A percentile compares a stretch with the other conserved stretches of the same genome.
These are phyloP conservation scores for Falciphora oryzae DNA, from an alignment of 2,329 filamentous ascomycete species.

Conservation along the genomic window DNA sequence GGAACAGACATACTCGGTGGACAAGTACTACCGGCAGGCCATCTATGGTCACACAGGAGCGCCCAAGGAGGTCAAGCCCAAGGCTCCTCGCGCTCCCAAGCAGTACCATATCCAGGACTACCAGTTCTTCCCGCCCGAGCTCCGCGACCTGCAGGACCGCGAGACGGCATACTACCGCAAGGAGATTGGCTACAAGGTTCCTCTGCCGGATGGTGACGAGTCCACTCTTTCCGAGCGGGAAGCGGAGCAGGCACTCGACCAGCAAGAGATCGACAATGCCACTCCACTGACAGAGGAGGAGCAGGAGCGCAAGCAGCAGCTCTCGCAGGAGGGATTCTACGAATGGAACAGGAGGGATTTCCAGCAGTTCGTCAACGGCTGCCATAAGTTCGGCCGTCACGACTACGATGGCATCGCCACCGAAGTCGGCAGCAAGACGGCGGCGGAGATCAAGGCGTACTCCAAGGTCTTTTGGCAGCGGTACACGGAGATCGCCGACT, in stretches of 20 bases:
- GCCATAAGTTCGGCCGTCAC: constrained; percentile 81
- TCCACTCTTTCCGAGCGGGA: constrained; percentile 77
- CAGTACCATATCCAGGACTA: constrained; percentile 92
- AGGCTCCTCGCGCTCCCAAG: constrained; percentile 91
- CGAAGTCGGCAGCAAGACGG: constrained; percentile 86
- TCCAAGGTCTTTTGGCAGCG: constrained; percentile 96
- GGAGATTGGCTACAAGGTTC: constrained; percentile 92
- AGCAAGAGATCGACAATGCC: constrained; percentile 90
- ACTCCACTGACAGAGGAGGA: constrained; percentile 85
- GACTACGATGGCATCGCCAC: constrained; percentile 81
- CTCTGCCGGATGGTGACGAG: constrained; percentile 80
- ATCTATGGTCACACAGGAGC: constrained; percentile 71
- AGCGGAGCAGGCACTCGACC: constrained; percentile 79
- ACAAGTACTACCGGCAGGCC: constrained; percentile 94
- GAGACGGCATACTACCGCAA: constrained; percentile 96
- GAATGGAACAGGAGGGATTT: constrained; percentile 98
- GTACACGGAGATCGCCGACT: constrained; percentile 85
- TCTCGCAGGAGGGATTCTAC: constrained; percentile 80
- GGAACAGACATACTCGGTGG: constrained; percentile 96
- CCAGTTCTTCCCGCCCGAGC: constrained; percentile 84
- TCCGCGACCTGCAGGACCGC: constrained; percentile 87
- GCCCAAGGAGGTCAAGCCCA: constrained; percentile 80
- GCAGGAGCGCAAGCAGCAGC: constrained; percentile 73
- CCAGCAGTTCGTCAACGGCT: constrained; percentile 95
- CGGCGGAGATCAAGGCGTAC: constrained; percentile 81